A percentile compares a stretch with the other conserved stretches of the same genome.
Evolutionary conservation across 805 yeast species (phyloP).

Genomic region (Cyberlindnera petersonii): DNA sequence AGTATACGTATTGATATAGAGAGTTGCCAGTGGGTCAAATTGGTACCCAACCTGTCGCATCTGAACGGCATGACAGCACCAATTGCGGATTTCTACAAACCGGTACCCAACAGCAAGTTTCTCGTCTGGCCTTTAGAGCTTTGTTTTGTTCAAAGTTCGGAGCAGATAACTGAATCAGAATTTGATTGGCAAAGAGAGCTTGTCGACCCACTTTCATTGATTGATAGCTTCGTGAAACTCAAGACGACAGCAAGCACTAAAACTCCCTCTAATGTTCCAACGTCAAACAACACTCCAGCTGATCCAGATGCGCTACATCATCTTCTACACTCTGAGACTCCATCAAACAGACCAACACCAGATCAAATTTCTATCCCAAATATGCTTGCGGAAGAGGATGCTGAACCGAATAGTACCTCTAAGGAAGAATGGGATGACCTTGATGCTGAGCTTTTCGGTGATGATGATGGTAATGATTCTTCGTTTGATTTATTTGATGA

Average conservation of each 20-base stretch:
- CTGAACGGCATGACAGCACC: slow-evolving; percentile 65
- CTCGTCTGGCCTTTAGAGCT: slow-evolving; percentile 72
- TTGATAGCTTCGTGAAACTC: slow-evolving; percentile 37
- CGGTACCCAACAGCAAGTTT: slow-evolving; percentile 49
- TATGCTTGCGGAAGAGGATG: neutral
- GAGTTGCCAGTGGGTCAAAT: slow-evolving; percentile 51
- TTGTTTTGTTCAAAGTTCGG: slow-evolving; percentile 53
- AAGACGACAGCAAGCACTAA: slow-evolving; percentile 36
- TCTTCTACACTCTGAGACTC: slow-evolving; percentile 7
- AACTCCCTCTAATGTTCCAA: slow-evolving; percentile 31
- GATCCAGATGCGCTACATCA: slow-evolving; percentile 7
- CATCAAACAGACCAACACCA: slow-evolving; percentile 12
- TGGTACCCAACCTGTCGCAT: slow-evolving; percentile 65
- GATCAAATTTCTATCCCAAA: neutral
- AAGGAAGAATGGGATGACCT: slow-evolving; percentile 28
- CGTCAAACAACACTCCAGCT: slow-evolving; percentile 26
- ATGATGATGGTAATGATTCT: slow-evolving; percentile 28
- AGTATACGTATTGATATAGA: slow-evolving; percentile 19
- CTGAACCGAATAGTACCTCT: slow-evolving; percentile 1
- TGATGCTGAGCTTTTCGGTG: slow-evolving; percentile 33
- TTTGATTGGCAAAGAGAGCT: neutral
- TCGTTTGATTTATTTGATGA: slow-evolving; percentile 26
- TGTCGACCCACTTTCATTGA: slow-evolving; percentile 31
- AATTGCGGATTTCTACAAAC: slow-evolving; percentile 50
- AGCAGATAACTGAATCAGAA: neutral